Percentiles rank a stretch among this genome's conserved stretches.
phyloP scores from a whole-genome alignment of 257 asterid species.

The Apocynum venetum region DNA sequence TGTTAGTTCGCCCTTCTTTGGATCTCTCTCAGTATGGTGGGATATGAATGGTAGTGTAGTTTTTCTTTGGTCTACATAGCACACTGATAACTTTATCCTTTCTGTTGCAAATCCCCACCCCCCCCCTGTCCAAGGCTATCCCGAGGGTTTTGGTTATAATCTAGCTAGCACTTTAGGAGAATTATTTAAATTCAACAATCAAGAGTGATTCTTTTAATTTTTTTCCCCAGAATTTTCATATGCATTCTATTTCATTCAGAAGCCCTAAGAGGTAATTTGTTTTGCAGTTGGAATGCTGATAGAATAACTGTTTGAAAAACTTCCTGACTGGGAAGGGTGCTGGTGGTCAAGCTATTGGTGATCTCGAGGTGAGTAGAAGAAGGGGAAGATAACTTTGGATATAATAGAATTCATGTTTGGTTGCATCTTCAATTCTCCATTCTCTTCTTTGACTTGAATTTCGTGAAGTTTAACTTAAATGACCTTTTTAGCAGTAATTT shows the following conservation, averaged over 20 bases:
- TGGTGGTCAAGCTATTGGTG: slow-evolving; percentile 76
- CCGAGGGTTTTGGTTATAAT: background rate
- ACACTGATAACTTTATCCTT: no score
- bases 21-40: background rate
- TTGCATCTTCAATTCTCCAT: background rate
- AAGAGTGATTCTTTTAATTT: background rate
- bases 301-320: slow-evolving; percentile 65
- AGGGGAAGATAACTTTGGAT: background rate
- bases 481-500: background rate
- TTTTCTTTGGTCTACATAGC: no score
- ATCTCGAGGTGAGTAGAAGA: slow-evolving; percentile 70
- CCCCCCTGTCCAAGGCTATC: background rate
- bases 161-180: background rate
- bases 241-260: background rate
- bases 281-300: slow-evolving; percentile 91
- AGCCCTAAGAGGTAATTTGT: slow-evolving; percentile 23
- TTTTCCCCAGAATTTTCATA: background rate
- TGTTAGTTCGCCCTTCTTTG: background rate
- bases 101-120: no score
- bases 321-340: slow-evolving; percentile 61
- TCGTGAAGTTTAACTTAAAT: background rate
- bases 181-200: background rate
- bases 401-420: background rate
- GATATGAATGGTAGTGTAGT: background rate
- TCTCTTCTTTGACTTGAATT: background rate